These are phyloP conservation scores for Zygotorulaspora sp. DNA, from an alignment of 805 yeast genomes.

Conservation along the genomic window DNA sequence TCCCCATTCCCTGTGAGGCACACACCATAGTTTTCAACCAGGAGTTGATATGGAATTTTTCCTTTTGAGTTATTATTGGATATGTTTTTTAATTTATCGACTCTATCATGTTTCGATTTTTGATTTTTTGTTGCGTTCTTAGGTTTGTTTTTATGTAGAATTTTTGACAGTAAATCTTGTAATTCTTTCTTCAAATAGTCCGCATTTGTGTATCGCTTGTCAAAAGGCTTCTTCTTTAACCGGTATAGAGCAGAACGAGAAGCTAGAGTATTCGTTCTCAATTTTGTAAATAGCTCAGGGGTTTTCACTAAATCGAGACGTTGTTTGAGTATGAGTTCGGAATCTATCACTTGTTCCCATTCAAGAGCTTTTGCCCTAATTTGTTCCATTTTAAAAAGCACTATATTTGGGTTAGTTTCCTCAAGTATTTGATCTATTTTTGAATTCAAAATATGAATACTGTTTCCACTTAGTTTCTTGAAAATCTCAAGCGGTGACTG, in stretches of 20 bases:
- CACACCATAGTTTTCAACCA: not conserved
- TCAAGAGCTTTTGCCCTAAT: conserved; percentile 50
- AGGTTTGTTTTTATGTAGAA: conserved; percentile 1
- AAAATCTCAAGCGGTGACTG: conserved; percentile 67
- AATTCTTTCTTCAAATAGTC: conserved; percentile 18
- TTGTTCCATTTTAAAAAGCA: conserved; percentile 16
- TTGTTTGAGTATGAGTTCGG: conserved; percentile 48
- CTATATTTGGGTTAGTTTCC: conserved; percentile 15
- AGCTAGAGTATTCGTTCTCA: conserved; percentile 21
- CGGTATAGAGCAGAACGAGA: conserved; percentile 23
- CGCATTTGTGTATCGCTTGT: conserved; percentile 8
- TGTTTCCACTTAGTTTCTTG: conserved; percentile 38
- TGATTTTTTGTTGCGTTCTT: too few species aligned
- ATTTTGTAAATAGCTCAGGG: conserved; percentile 17
- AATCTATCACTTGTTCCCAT: conserved; percentile 59
- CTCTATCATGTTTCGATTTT: conserved; percentile 5
- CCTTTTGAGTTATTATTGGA: too few species aligned
- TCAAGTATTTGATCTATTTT: conserved; percentile 19
- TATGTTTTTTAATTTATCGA: too few species aligned
- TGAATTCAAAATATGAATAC: conserved; percentile 13
- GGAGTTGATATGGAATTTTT: too few species aligned
- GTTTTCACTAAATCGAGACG: conserved; percentile 36
- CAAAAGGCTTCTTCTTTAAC: conserved; percentile 18
- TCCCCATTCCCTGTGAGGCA: not conserved
- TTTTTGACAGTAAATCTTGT: conserved; percentile 12